phyloP scores from a whole-genome alignment of 345 rosid genomes.

The Citrus medica region DNA sequence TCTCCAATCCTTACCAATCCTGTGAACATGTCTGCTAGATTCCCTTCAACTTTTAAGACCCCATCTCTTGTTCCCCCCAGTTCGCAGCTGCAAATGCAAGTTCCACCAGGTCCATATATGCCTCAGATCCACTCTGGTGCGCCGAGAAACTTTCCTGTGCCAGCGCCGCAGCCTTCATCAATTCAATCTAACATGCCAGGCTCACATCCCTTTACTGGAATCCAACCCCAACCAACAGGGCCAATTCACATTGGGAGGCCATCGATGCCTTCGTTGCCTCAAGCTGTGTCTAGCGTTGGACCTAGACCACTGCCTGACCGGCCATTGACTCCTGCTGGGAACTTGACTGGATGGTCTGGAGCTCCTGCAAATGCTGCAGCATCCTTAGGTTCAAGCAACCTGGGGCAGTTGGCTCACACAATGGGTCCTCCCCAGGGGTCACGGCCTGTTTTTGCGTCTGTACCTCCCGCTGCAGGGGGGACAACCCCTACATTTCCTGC shows the following conservation, averaged over 20 bases:
- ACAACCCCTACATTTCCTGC: conserved; percentile 11
- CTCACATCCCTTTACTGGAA: conserved; percentile 29
- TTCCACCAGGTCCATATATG: conserved; percentile 22
- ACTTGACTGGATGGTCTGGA: conserved; percentile 39
- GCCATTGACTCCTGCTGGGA: conserved; percentile 24
- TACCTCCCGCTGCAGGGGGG: conserved; percentile 22
- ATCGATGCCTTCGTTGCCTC: conserved; percentile 32
- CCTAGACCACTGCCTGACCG: conserved; percentile 36
- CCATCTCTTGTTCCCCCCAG: conserved; percentile 31
- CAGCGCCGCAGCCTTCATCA: conserved; percentile 37
- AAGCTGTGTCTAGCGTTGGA: conserved; percentile 28
- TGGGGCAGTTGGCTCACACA: conserved; percentile 38
- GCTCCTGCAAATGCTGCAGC: conserved; percentile 3
- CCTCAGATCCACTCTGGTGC: conserved; percentile 33
- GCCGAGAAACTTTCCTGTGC: conserved; percentile 38
- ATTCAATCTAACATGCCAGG: conserved; percentile 29
- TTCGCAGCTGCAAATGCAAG: conserved; percentile 32
- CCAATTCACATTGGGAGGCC: conserved; percentile 32
- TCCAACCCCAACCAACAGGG: conserved; percentile 42
- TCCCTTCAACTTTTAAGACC: conserved; percentile 35
- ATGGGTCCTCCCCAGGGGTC: conserved; percentile 35
- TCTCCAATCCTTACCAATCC: conserved; percentile 35
- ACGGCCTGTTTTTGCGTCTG: conserved; percentile 31
- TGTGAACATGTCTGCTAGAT: conserved; percentile 30
- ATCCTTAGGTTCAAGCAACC: conserved; percentile 29